phyloP scores from a whole-genome alignment of 2,329 filamentous ascomycete species.

The Trichoderma citrinoviride region DNA sequence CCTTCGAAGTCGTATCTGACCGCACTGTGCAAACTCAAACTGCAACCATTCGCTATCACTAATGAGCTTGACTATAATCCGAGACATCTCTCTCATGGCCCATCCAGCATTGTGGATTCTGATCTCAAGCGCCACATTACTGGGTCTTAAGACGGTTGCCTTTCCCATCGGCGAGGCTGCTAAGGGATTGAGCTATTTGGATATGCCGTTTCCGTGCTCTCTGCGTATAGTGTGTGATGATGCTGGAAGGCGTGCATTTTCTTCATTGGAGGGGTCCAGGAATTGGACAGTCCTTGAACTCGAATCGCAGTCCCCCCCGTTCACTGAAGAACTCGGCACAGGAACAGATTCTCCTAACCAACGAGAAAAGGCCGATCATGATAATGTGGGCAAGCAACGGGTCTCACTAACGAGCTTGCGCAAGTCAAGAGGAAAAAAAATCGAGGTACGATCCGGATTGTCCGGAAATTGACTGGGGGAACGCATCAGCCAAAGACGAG shows the following conservation, averaged over 20 bases:
- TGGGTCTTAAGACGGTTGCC: neutral
- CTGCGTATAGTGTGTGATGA: too few species aligned
- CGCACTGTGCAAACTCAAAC: constrained; percentile 5
- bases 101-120: neutral
- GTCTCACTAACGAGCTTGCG: constrained; percentile 1
- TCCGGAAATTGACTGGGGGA: constrained; percentile 6
- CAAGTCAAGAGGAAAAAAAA: neutral
- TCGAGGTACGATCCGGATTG: constrained; percentile 9
- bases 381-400: neutral
- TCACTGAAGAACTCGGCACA: neutral
- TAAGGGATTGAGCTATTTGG: neutral
- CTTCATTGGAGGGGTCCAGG: neutral
- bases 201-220: too few species aligned
- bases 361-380: neutral
- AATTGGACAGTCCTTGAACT: neutral
- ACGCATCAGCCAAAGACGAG: too few species aligned
- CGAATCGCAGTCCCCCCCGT: neutral
- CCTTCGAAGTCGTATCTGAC: neutral
- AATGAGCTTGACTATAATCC: neutral
- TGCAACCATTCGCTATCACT: neutral
- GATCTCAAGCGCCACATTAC: neutral
- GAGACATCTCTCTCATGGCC: neutral
- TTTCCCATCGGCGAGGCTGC: neutral
- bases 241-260: neutral
- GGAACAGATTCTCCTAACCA: neutral